Evolutionary conservation across 202 grass and related monocot genomes (phyloP), one percentile per base, ranked within the genome.

Genomic region (Musa balbisiana): DNA sequence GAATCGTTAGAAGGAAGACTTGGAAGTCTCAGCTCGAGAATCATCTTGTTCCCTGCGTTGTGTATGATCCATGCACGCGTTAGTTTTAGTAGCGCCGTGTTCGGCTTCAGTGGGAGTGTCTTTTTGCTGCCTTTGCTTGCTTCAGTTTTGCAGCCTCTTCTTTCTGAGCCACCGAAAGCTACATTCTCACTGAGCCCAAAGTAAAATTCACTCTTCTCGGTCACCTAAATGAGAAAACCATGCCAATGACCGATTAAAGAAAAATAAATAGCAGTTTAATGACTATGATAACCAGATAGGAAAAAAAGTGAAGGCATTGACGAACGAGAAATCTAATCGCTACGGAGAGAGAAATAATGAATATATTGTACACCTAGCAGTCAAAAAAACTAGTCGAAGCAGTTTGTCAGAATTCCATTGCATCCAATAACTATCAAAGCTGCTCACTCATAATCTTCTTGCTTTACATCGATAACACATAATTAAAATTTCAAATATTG

Each of bases 191-290:
- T 62, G 72, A 98, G 91, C 9, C 91, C 79, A 67, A 98, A 94
- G 83, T 98, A 98, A 76, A 98, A 98, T 64, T 92, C 95, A 58
- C 91, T 94, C 89, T 98, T 98, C 84, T 98, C 94, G 9, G 95
- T 98, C 52, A 98, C 91, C 91, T 94, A 58, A 87, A 68, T 78
- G 72, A 64, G 70, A 26, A 78, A 76, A 66, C 11, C 2, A n/a
- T 52, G 33, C 26, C 22, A 80, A 13, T 14, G 50, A 4, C 19
- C 0, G 26, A 17, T 1, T 17, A 6, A 8, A 49, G 26, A 19
- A 26, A 21, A 64, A 64, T 10, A 64, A 2, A 64, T 23, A 3
- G 21, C 62, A 64, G 22, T 33, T 33, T 3, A 33, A 33, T 33
- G 29, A 33, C 29, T 33, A 33, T 33, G 29, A 3, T 33, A 33